These are phyloP conservation scores for Isabelozyma heimii DNA, from an alignment of 805 yeast genomes.

Conservation along the genomic window DNA sequence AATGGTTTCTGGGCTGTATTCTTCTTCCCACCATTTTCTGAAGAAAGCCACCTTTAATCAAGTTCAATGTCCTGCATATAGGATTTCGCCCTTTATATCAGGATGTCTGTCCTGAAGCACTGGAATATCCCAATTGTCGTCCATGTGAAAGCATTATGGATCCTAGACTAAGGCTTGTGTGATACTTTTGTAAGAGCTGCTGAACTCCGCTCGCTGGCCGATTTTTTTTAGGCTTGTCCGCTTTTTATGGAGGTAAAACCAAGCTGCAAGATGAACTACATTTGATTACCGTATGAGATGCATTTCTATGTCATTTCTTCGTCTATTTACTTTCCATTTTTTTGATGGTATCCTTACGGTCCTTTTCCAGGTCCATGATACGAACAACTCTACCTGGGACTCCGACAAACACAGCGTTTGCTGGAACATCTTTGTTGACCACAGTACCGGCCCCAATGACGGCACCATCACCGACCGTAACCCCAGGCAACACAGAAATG, in stretches of 20 bases:
- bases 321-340: not conserved
- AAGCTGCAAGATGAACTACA: no score
- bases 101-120: no score
- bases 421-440: slow-evolving; percentile 56
- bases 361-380: slow-evolving; percentile 18
- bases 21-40: not conserved
- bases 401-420: slow-evolving; percentile 58
- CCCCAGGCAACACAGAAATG: slow-evolving; percentile 59
- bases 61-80: no score
- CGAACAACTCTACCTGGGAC: slow-evolving; percentile 54
- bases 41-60: not conserved
- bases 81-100: no score
- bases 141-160: no score
- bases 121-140: no score
- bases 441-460: slow-evolving; percentile 70
- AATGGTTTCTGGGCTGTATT: not conserved
- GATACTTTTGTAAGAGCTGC: no score
- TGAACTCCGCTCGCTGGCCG: no score
- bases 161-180: no score
- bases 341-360: slow-evolving; percentile 6
- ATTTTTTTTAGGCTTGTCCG: no score
- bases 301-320: not conserved
- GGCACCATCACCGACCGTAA: slow-evolving; percentile 58
- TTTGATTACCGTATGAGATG: no score
- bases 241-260: no score